A percentile compares a stretch with the other conserved stretches of the same genome.
Evolutionary conservation across 805 yeast genomes (phyloP).

Genomic region (Groenewaldozyma salmanticensis): DNA sequence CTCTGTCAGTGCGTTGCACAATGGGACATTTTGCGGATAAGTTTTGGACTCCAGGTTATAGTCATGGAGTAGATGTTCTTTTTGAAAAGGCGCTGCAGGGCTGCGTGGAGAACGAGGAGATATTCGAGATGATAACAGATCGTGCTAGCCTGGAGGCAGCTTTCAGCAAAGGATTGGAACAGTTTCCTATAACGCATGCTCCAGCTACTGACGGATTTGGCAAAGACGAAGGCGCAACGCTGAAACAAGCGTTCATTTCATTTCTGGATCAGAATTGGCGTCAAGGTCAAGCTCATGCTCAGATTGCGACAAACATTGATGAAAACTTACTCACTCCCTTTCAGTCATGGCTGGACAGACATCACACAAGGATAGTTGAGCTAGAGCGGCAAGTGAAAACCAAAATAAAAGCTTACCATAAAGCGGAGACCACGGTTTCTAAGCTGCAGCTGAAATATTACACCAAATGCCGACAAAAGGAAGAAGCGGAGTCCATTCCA

Average conservation of each 20-base stretch:
- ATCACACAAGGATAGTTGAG: slow-evolving; percentile 49
- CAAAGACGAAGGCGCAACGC: slow-evolving; percentile 48
- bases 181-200: slow-evolving; percentile 30
- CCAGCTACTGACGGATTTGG: slow-evolving; percentile 32
- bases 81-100: slow-evolving; percentile 37
- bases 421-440: slow-evolving; percentile 35
- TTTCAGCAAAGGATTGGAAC: slow-evolving; percentile 48
- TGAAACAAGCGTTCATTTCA: slow-evolving; percentile 47
- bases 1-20: not conserved
- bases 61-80: slow-evolving; percentile 27
- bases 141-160: slow-evolving; percentile 58
- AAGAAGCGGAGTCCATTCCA: slow-evolving; percentile 30
- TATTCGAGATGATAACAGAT: slow-evolving; percentile 47
- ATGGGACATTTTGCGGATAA: slow-evolving; percentile 20
- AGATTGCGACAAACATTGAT: slow-evolving; percentile 50
- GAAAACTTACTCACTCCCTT: slow-evolving; percentile 55
- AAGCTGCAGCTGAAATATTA: slow-evolving; percentile 51
- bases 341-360: slow-evolving; percentile 59
- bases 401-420: slow-evolving; percentile 41
- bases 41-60: slow-evolving; percentile 29
- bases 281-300: slow-evolving; percentile 47
- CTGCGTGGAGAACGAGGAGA: slow-evolving; percentile 57
- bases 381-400: slow-evolving; percentile 41
- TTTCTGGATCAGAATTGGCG: slow-evolving; percentile 39
- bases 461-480: slow-evolving; percentile 59